A percentile compares a stretch with the other conserved stretches of the same genome.
These are phyloP conservation scores for Colletotrichum spinosum DNA, from an alignment of 2,329 filamentous ascomycete genomes.

Conservation along the genomic window DNA sequence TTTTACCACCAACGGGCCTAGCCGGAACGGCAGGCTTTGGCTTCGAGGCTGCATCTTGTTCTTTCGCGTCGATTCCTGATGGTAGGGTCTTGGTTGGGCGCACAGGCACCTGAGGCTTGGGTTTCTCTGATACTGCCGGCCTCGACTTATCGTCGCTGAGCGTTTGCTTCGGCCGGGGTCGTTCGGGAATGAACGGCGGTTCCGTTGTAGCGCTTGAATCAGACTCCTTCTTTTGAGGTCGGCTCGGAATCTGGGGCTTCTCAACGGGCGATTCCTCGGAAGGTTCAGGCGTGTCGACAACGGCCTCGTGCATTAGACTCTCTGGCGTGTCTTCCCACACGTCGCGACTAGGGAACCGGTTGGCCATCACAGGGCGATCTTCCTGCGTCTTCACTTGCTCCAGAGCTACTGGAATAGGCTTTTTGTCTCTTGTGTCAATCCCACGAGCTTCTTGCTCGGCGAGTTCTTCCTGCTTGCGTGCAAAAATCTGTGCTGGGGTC, in stretches of 20 bases:
- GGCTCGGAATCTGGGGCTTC: slow-evolving; percentile 72
- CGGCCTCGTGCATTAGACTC: slow-evolving; percentile 82
- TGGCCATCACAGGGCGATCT: slow-evolving; percentile 67
- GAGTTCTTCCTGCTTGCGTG: slow-evolving; percentile 73
- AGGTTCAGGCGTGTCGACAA: slow-evolving; percentile 67
- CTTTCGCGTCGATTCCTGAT: slow-evolving; percentile 56
- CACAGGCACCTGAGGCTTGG: slow-evolving; percentile 71
- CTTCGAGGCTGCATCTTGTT: slow-evolving; percentile 65
- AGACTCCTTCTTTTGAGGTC: slow-evolving; percentile 59
- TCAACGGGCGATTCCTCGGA: slow-evolving; percentile 54
- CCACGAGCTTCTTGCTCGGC: slow-evolving; percentile 66
- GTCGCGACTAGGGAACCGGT: slow-evolving; percentile 90
- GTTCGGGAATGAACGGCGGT: slow-evolving; percentile 61
- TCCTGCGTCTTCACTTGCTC: slow-evolving; percentile 48
- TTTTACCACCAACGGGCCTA: slow-evolving; percentile 84
- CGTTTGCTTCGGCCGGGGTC: slow-evolving; percentile 63
- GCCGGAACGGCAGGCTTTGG: slow-evolving; percentile 87
- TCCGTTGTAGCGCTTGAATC: slow-evolving; percentile 45
- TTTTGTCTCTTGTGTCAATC: slow-evolving; percentile 61
- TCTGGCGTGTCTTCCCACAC: slow-evolving; percentile 96
- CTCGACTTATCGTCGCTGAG: slow-evolving; percentile 52
- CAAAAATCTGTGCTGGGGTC: slow-evolving; percentile 73
- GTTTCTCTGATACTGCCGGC: slow-evolving; percentile 61
- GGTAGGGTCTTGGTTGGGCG: slow-evolving; percentile 66
- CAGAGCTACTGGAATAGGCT: slow-evolving; percentile 42